Evolutionary conservation across 106 monocot species (phyloP).

Genomic region (Apostasia ramifera): DNA sequence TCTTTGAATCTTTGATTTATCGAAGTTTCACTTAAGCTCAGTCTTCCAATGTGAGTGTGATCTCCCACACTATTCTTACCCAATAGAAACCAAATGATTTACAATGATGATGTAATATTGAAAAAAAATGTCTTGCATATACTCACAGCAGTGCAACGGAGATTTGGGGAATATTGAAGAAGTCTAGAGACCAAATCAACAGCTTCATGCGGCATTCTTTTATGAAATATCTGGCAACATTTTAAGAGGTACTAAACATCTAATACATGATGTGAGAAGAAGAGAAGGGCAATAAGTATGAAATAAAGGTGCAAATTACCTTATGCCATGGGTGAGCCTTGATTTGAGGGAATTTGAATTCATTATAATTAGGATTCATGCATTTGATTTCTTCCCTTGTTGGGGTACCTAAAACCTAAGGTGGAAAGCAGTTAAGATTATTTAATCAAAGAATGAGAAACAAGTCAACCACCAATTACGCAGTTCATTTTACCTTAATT

Average conservation of each 20-base stretch:
- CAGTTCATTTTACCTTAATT: slow-evolving; percentile 13
- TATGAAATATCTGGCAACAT: background rate
- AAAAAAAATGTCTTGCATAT: too few relatives aligned
- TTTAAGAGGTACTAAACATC: too few relatives aligned
- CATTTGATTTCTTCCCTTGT: slow-evolving; percentile 36
- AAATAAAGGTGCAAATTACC: background rate
- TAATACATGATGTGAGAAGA: background rate
- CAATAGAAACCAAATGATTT: too few relatives aligned
- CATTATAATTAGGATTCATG: slow-evolving; percentile 33
- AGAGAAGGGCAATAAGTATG: background rate
- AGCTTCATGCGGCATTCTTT: background rate
- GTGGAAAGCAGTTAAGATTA: background rate
- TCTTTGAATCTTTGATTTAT: too few relatives aligned
- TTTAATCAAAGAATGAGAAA: background rate
- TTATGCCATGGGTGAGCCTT: slow-evolving; percentile 17
- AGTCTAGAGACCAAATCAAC: slow-evolving; percentile 18
- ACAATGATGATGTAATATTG: too few relatives aligned
- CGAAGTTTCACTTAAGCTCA: too few relatives aligned
- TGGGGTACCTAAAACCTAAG: slow-evolving; percentile 24
- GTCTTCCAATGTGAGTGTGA: too few relatives aligned
- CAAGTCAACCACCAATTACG: background rate
- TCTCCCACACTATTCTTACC: too few relatives aligned
- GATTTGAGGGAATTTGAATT: slow-evolving; percentile 23
- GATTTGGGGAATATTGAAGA: background rate
- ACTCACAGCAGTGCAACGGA: slow-evolving; percentile 17